Evolutionary conservation across 1,284 basidiomycete species (phyloP).

Genomic region (Ceraceosorus guamensis): DNA sequence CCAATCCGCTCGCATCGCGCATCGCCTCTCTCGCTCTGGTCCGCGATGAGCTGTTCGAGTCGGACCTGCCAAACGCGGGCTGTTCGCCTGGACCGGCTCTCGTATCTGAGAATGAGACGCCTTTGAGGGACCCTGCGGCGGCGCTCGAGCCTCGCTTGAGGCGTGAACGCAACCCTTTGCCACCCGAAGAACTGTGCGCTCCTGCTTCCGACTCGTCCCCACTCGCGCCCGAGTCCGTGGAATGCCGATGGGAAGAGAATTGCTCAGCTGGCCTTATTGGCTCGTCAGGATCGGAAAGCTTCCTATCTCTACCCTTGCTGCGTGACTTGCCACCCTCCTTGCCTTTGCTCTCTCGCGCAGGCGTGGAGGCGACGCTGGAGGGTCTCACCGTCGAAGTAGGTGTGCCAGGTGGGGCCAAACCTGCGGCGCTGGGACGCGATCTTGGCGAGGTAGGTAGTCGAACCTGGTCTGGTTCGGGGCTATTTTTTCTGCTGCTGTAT

Average conservation of each 20-base stretch:
- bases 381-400: not conserved
- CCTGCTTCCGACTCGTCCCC: slow-evolving; percentile 11
- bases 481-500: not conserved
- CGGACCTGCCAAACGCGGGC: too few species aligned
- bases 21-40: not conserved
- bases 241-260: too few species aligned
- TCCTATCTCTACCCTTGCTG: not conserved
- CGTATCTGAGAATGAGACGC: slow-evolving; percentile 25
- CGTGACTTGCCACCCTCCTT: not conserved
- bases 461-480: not conserved
- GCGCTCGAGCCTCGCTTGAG: slow-evolving; percentile 6
- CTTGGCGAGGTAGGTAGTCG: not conserved
- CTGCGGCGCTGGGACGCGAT: not conserved
- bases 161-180: slow-evolving; percentile 8
- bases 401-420: not conserved
- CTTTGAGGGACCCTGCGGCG: slow-evolving; percentile 10
- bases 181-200: too few species aligned
- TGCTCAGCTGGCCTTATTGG: too few species aligned
- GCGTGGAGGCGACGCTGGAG: not conserved
- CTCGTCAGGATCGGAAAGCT: not conserved
- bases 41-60: slow-evolving; percentile 9
- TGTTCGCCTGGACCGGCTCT: slow-evolving; percentile 21
- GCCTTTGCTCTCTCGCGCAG: not conserved
- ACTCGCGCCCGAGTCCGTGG: too few species aligned
- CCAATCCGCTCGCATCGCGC: not conserved